Base-by-base conservation (phyloP, 768 basidiomycete species). In the Coprinellus aureogranulatus region DNA sequence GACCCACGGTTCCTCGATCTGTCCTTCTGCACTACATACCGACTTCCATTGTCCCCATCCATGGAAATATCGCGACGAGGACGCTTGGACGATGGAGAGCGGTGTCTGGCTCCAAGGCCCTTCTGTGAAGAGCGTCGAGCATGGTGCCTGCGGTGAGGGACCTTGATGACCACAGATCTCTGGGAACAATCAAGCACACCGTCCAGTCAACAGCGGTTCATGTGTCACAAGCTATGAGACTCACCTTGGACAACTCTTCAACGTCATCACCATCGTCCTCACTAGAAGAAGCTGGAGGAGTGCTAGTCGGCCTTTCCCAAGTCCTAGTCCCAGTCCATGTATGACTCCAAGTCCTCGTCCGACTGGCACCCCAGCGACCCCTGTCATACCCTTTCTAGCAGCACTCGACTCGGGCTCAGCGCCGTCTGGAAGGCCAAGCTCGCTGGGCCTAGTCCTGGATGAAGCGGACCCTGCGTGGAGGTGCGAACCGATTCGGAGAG, bases 361-460 rank as follows among this genome's bases (percentile, higher is more conserved):
- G 23, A n/a, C 20, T 55, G 22, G 14, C 18, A 23, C 16, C 22
- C 5, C 34, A 18, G 4, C 23, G 25, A 30, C 22, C 34, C 4
- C 28, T 28, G 14, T 26, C 52, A 53, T 58, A 22, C 57, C 50
- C 52, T 47, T 53, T 28, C 51, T 23, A 16, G 51, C 45, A 14
- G 57, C 57, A 23, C 31, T 18, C 4, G 48, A 52, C 25, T 44
- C 34, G 22, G 56, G 31, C 26, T 42, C 50, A 6, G 40, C 20
- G 40, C 41, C 56, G 14, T 57, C 56, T 2, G 56, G 40, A 26
- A 52, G 48, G n/a, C 30, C 47, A 39, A 49, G 47, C n/a, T 52
- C 34, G 9, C 49, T 50, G 11, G 56, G 56, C n/a, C n/a, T n/a
- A n/a, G n/a, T n/a, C n/a, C n/a, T n/a, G n/a, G n/a, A n/a, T n/a